A percentile compares a stretch with the other conserved stretches of the same genome.
Conservation (phyloP, 129 eudicot species). For the Tagetes patula region DNA sequence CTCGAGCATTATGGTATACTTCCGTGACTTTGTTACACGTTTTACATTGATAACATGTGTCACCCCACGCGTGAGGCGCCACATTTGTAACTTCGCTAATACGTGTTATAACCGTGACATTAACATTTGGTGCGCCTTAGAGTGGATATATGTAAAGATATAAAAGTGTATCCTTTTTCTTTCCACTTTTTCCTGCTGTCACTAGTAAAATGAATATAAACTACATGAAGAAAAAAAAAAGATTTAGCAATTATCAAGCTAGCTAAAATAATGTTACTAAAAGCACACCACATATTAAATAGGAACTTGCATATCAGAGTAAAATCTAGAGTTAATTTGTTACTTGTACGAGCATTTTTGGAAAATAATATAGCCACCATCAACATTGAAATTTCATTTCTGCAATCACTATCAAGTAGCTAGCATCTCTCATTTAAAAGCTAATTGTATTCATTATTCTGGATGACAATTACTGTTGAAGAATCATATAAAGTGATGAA, state of each 20-base stretch:
- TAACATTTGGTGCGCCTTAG: too few species aligned
- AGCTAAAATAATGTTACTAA: slow-evolving; percentile 11
- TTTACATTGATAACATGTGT: too few species aligned
- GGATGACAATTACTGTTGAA: slow-evolving; percentile 33
- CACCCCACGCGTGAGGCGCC: too few species aligned
- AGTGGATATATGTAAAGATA: too few species aligned
- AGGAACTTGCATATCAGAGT: too few species aligned
- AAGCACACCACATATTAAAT: slow-evolving; percentile 8
- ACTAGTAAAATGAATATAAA: background rate
- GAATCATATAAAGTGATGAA: slow-evolving; percentile 33
- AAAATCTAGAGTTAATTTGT: too few species aligned
- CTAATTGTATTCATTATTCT: slow-evolving; percentile 18
- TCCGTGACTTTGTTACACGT: too few species aligned
- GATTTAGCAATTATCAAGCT: slow-evolving; percentile 17
- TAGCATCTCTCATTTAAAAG: slow-evolving; percentile 27
- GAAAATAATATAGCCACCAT: too few species aligned
- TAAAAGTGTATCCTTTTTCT: background rate
- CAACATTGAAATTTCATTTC: background rate
- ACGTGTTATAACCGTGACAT: too few species aligned
- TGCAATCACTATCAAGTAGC: slow-evolving; percentile 23
- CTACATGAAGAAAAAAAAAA: background rate
- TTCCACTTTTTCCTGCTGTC: background rate
- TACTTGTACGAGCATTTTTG: too few species aligned
- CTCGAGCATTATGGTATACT: too few species aligned
- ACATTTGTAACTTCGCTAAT: too few species aligned